A percentile compares a stretch with the other conserved stretches of the same genome.
Conservation (phyloP, 768 basidiomycete genomes). For the Coprinopsis marcescibilis region DNA sequence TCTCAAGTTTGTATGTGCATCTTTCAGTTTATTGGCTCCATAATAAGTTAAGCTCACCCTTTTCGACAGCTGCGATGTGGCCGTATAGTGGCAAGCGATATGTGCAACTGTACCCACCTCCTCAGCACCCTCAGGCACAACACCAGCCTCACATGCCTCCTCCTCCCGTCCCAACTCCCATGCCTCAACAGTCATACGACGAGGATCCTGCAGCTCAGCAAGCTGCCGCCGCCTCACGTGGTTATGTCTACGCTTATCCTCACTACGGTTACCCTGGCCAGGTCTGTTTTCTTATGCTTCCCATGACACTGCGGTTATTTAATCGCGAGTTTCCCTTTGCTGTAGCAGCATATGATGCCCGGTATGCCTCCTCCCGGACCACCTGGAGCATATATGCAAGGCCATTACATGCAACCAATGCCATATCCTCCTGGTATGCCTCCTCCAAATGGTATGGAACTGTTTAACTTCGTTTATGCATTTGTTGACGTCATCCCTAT, state of each 20-base stretch:
- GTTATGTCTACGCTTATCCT: slow-evolving; percentile 70
- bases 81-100: slow-evolving; percentile 89
- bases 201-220: slow-evolving; percentile 65
- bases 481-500: slow-evolving; percentile 9
- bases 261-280: slow-evolving; percentile 76
- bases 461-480: slow-evolving; percentile 2
- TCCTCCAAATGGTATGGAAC: slow-evolving; percentile 57
- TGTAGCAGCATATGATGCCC: slow-evolving; percentile 70
- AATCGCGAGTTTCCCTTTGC: slow-evolving; percentile 4
- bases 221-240: slow-evolving; percentile 34
- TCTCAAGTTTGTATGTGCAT: slow-evolving; percentile 57
- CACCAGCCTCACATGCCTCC: slow-evolving; percentile 56
- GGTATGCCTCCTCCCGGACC: slow-evolving; percentile 77
- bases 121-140: slow-evolving; percentile 55
- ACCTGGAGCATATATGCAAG: slow-evolving; percentile 73
- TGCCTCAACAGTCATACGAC: slow-evolving; percentile 73
- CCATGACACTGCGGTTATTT: neutral
- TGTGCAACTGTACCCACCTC: slow-evolving; percentile 67
- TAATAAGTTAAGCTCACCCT: slow-evolving; percentile 6
- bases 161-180: slow-evolving; percentile 60
- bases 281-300: slow-evolving; percentile 32
- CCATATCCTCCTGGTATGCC: slow-evolving; percentile 77
- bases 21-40: neutral
- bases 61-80: slow-evolving; percentile 83
- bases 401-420: slow-evolving; percentile 82